Evolutionary conservation across 2,329 filamentous ascomycete species (phyloP), one percentile per base, ranked within the genome.

Genomic region (Diaporthe sp.): DNA sequence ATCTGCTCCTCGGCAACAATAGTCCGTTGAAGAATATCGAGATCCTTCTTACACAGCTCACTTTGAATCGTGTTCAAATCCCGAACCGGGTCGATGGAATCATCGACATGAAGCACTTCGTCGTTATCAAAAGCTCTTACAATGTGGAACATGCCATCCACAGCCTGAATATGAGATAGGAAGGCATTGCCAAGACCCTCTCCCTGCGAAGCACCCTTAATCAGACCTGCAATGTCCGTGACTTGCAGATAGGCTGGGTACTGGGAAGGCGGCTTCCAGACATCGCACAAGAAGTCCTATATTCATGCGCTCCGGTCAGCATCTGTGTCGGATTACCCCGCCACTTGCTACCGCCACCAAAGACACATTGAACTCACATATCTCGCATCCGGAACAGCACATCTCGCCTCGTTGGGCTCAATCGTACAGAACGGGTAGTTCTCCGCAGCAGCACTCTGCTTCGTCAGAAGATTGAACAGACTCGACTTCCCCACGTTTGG

Each of bases 381-480:
- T 83, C 85, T 81, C 68, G 79, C 81, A 78, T 87, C 85, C 2
- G 85, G 85, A 70, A 87, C 85, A 73, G 84, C 81, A 81, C 85
- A 87, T 79, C 85, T 84, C 72, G 85, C 85, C 80, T 87, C 85
- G 34, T 87, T 86, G 53, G 85, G 85, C 81, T 87, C 85, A 80
- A 87, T 87, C 0, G 85, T 87, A 78, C 85, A 87, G 72, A 87
- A 87, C 0, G 86, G 85, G 75, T 86, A 86, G 77, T 86, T 86
- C 79, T 86, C 85, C 0, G 85, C 85, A 1, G 85, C 83, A 49
- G 84, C 85, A 79, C 83, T 86, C 81, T 87, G 85, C 79, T 87
- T 84, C 4, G 85, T 87, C 80, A 87, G 81, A 46, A 87, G 82
- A 58, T 87, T 87, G 80, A 87, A 87, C 76, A 87, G 77, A 61